Base-by-base conservation (phyloP, 352 stramenopile genomes). In the Globisporangium mamillatum region DNA sequence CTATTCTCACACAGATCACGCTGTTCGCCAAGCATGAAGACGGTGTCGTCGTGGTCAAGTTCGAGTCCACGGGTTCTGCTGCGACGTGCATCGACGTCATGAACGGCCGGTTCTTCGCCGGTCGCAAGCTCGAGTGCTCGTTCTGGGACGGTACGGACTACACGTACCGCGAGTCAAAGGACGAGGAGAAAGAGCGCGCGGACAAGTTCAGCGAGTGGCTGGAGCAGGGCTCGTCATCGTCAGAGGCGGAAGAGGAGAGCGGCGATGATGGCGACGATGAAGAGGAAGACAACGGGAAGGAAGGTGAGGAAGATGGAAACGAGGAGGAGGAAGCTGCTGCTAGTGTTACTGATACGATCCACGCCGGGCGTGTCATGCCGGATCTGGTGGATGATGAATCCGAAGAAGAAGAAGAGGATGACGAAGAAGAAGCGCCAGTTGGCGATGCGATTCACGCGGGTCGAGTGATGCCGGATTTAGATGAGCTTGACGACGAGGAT, bases 121-220 rank as follows among this genome's bases (percentile, higher is more conserved):
- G 87, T 4, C 81, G 86, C 3, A 93, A 93, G 46, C 80, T 99
- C 8, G 82, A 91, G 66, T 97, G 88, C 60, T 78, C 81, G 14
- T 99, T 96, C 76, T 99, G 95, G 95, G 95, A 99, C 75, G 95
- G 95, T 36, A 97, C 95, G 3, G 90, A 99, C 70, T 99, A 98
- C 75, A 98, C 93, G 24, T 75, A 96, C 46, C 73, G 75, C 25
- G 80, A 93, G 67, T 90, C 87, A 63, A 82, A 89, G 44, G 80
- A 89, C 10, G 86, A 93, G 57, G 81, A 94, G 71, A 80, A 96
- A 41, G 77, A 95, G 64, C 85, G 96, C 52, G 80, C 95, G 1
- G 92, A 98, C 38, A 88, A 97, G 64, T 99, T 99, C 81, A 86
- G 96, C 44, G 84, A 96, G 71, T 99, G 96, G 96, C 78, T 99